These are phyloP conservation scores for Cystobasidium pallidum DNA, from an alignment of 1,284 basidiomycete species.

Conservation along the genomic window DNA sequence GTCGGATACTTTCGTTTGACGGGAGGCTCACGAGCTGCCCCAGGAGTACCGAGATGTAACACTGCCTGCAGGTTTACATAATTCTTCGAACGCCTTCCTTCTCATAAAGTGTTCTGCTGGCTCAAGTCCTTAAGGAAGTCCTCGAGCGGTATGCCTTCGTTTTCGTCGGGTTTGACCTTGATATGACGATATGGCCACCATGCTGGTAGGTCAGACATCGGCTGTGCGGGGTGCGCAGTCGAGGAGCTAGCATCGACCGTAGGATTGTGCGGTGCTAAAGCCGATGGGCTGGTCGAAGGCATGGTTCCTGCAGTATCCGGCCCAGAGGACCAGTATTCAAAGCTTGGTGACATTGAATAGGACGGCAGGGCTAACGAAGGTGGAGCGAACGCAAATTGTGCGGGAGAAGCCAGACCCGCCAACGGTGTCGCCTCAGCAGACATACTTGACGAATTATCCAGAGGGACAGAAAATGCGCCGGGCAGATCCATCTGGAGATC, in stretches of 20 bases:
- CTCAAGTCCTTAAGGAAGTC: conserved; percentile 12
- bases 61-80: no score
- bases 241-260: background rate
- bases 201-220: background rate
- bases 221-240: background rate
- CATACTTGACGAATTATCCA: background rate
- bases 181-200: conserved; percentile 29
- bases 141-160: conserved; percentile 38
- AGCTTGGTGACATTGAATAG: background rate
- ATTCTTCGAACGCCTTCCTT: background rate
- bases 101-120: background rate
- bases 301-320: background rate
- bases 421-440: background rate
- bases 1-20: no score
- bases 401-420: background rate
- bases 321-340: background rate
- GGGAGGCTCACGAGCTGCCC: no score
- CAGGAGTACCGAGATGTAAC: no score
- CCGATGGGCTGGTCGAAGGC: background rate
- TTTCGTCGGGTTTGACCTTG: conserved; percentile 21
- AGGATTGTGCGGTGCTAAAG: background rate
- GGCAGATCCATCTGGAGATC: background rate
- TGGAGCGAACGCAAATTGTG: conserved; percentile 1
- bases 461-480: background rate
- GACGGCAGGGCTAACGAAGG: background rate